Percentiles rank a stretch among this genome's conserved stretches.
Evolutionary conservation across 2,329 filamentous ascomycete genomes (phyloP).

Genomic region (Monosporascus sp.): DNA sequence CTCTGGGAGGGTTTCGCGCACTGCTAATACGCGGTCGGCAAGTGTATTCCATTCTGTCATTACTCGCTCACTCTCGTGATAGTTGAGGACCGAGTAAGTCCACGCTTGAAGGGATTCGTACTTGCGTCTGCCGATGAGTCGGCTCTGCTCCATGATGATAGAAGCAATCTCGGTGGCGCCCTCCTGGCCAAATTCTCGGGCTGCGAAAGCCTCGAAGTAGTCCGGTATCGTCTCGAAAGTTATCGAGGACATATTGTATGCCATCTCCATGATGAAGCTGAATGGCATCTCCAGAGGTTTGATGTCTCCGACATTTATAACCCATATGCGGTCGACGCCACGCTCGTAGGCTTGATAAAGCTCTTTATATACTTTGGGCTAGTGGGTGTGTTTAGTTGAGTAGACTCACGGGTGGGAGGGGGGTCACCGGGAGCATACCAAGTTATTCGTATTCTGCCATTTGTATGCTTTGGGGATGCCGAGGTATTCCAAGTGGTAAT

Average conservation of each 20-base stretch:
- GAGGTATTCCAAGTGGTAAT: slow-evolving; percentile 55
- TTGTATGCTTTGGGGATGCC: slow-evolving; percentile 43
- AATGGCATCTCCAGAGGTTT: slow-evolving; percentile 44
- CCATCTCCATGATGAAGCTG: slow-evolving; percentile 29
- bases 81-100: slow-evolving; percentile 54
- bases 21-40: slow-evolving; percentile 34
- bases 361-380: slow-evolving; percentile 28
- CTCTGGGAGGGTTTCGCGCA: slow-evolving; percentile 37
- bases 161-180: slow-evolving; percentile 40
- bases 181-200: slow-evolving; percentile 43
- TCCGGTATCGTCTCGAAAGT: slow-evolving; percentile 30
- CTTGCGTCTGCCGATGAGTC: slow-evolving; percentile 45
- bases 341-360: slow-evolving; percentile 55
- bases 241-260: slow-evolving; percentile 47
- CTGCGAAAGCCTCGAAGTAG: slow-evolving; percentile 42
- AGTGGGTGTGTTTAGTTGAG: neutral
- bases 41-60: slow-evolving; percentile 48
- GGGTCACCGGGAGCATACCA: slow-evolving; percentile 42
- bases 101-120: slow-evolving; percentile 53
- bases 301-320: slow-evolving; percentile 62
- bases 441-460: slow-evolving; percentile 60
- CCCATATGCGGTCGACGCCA: slow-evolving; percentile 56
- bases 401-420: neutral
- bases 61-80: slow-evolving; percentile 52
- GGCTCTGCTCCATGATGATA: slow-evolving; percentile 48